A percentile compares a stretch with the other conserved stretches of the same genome.
Evolutionary conservation across 768 basidiomycete species (phyloP).

Genomic region (Mycena floridula): DNA sequence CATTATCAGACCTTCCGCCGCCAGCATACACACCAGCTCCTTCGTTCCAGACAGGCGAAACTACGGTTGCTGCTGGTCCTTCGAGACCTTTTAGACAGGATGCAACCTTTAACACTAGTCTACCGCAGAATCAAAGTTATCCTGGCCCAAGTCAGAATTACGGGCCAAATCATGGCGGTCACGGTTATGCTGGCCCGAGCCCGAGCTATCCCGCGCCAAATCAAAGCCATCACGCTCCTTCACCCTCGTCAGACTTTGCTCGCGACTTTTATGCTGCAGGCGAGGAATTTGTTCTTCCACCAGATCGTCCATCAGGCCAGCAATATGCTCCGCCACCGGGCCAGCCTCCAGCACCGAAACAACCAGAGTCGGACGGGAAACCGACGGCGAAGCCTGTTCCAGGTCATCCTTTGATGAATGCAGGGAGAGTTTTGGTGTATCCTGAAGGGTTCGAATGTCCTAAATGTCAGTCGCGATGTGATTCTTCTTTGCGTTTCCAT

Average conservation of each 20-base stretch:
- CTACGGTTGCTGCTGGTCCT: slow-evolving; percentile 58
- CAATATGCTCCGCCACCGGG: slow-evolving; percentile 26
- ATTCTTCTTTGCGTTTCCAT: slow-evolving; percentile 4
- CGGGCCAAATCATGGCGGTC: not conserved
- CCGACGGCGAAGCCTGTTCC: slow-evolving; percentile 60
- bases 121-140: slow-evolving; percentile 8
- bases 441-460: slow-evolving; percentile 54
- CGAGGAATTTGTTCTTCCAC: slow-evolving; percentile 12
- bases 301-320: slow-evolving; percentile 1
- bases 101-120: not conserved
- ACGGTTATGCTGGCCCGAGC: slow-evolving; percentile 1
- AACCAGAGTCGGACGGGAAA: slow-evolving; percentile 41
- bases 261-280: slow-evolving; percentile 57
- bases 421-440: slow-evolving; percentile 64
- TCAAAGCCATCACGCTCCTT: slow-evolving; percentile 2
- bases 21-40: slow-evolving; percentile 66
- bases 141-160: slow-evolving; percentile 2
- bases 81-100: slow-evolving; percentile 44
- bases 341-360: slow-evolving; percentile 3
- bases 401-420: slow-evolving; percentile 61
- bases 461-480: slow-evolving; percentile 63
- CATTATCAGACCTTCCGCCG: too few species aligned
- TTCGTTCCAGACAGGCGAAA: slow-evolving; percentile 49
- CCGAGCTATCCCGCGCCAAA: slow-evolving; percentile 15
- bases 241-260: slow-evolving; percentile 47